phyloP scores from a whole-genome alignment of 441 rosid species.

The Gossypium trilobum region DNA sequence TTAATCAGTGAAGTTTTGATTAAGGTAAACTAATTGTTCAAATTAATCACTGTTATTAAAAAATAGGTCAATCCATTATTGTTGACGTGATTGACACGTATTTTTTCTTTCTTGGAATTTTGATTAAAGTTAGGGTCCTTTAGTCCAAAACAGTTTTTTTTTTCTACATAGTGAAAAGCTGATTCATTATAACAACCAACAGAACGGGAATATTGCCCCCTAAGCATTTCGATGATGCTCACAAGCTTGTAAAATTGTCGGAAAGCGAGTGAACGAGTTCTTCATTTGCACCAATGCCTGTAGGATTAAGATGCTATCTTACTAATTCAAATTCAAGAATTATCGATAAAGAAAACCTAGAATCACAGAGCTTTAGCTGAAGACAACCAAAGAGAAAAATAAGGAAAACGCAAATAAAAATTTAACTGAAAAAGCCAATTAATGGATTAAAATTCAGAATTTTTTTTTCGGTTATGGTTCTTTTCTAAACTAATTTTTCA shows the following conservation, averaged over 20 bases:
- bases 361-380: not conserved
- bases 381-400: not conserved
- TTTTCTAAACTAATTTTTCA: no score
- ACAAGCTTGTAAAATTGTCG: constrained; percentile 78
- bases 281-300: constrained; percentile 89
- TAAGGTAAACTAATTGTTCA: not conserved
- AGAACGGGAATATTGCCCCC: constrained; percentile 90
- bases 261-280: constrained; percentile 71
- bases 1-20: not conserved
- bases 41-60: no score
- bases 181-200: constrained; percentile 90
- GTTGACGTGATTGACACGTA: no score
- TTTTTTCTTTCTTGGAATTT: no score
- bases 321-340: constrained; percentile 14
- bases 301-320: constrained; percentile 13
- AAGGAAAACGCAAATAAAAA: not conserved
- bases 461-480: no score
- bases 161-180: constrained; percentile 72
- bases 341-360: not conserved
- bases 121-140: no score
- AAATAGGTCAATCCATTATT: no score
- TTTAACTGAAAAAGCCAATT: not conserved
- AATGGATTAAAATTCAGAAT: not conserved
- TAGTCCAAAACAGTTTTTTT: no score
- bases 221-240: constrained; percentile 85